Conservation (phyloP, 1,284 basidiomycete genomes). For the Naganishia sp. region DNA sequence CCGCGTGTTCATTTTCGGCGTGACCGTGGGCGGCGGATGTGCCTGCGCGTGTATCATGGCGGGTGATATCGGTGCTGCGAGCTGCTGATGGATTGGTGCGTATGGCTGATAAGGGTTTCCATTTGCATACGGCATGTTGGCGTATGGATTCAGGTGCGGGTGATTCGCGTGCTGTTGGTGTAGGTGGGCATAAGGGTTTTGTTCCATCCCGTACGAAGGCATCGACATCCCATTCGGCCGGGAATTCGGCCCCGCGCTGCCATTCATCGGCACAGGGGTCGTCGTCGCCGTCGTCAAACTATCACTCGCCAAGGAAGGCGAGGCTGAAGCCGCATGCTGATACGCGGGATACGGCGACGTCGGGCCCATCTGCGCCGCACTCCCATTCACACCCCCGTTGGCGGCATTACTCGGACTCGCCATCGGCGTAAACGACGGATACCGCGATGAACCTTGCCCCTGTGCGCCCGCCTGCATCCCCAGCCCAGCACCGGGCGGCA, state of each 20-base stretch:
- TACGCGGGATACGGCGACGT: slow-evolving; percentile 17
- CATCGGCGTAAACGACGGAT: slow-evolving; percentile 5
- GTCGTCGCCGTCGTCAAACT: not conserved
- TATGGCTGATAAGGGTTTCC: slow-evolving; percentile 14
- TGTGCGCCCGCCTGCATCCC: slow-evolving; percentile 2
- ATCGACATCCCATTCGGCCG: not conserved
- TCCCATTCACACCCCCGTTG: not conserved
- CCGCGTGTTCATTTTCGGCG: slow-evolving; percentile 16
- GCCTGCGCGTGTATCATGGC: slow-evolving; percentile 12
- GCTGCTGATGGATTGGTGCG: slow-evolving; percentile 13
- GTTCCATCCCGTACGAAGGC: not conserved
- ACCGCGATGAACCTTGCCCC: not conserved
- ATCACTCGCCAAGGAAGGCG: slow-evolving; percentile 3
- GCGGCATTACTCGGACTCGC: not conserved
- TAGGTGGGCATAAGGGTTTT: slow-evolving; percentile 25
- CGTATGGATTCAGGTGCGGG: slow-evolving; percentile 24
- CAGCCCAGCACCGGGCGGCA: not conserved
- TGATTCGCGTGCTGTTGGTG: slow-evolving; percentile 21
- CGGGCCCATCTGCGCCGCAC: not conserved
- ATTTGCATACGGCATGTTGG: slow-evolving; percentile 10
- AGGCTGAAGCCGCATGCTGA: not conserved
- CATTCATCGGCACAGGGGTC: not conserved
- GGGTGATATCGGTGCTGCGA: not conserved
- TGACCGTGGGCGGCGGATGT: slow-evolving; percentile 5
- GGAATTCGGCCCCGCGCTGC: not conserved